phyloP scores from a whole-genome alignment of 352 stramenopile genomes.

The Pilasporangium apinafurcum region DNA sequence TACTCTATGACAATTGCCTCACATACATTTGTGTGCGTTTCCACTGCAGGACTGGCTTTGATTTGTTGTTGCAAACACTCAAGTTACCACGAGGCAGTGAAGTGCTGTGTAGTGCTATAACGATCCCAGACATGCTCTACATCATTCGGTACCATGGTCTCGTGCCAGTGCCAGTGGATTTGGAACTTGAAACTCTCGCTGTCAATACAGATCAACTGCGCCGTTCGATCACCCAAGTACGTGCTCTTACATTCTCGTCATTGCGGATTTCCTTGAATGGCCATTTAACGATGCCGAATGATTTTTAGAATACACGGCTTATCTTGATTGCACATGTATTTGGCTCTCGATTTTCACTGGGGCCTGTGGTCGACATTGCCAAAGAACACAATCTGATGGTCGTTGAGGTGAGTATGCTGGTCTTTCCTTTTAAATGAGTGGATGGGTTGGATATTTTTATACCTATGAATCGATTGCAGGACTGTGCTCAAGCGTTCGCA shows the following conservation, averaged over 20 bases:
- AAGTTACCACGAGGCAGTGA: constrained; percentile 58
- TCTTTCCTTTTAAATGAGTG: background rate
- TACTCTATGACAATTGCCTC: no score
- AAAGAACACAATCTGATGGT: constrained; percentile 44
- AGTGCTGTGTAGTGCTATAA: constrained; percentile 78
- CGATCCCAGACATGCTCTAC: constrained; percentile 84
- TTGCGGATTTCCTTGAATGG: background rate
- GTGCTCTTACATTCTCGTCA: background rate
- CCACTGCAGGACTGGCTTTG: constrained; percentile 61
- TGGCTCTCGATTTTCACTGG: constrained; percentile 52
- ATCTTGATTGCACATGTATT: constrained; percentile 83
- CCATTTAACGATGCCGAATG: no score
- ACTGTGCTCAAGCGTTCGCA: constrained; percentile 74
- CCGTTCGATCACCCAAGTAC: constrained; percentile 34
- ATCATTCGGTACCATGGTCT: constrained; percentile 65
- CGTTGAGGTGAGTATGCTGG: constrained; percentile 27
- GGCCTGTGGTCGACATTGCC: constrained; percentile 43
- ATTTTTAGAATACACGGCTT: constrained; percentile 51
- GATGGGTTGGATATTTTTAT: no score
- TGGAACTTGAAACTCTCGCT: constrained; percentile 55
- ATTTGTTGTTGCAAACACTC: constrained; percentile 72
- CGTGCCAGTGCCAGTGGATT: constrained; percentile 67
- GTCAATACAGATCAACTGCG: constrained; percentile 45
- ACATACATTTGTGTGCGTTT: background rate
- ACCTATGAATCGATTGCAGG: no score